Base-by-base conservation (phyloP, 306 rosid genomes). In the Fragaria ananassa region DNA sequence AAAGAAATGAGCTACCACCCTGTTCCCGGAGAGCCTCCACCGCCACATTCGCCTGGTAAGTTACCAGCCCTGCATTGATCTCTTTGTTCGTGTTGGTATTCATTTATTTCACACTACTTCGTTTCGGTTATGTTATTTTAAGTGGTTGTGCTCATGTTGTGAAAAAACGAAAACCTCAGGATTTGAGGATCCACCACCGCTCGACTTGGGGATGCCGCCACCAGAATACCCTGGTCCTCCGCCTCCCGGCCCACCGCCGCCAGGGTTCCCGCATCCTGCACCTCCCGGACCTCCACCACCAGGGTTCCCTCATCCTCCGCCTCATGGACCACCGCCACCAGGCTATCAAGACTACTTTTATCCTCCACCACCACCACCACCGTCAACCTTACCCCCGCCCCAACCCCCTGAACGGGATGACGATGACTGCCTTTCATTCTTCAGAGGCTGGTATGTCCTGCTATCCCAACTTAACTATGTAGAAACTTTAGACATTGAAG, bases 1-100 rank as follows among this genome's bases (percentile, higher is more conserved):
- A 15, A 6, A 25, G 68, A 53, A 74, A 74, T 44, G 78, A 60
- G 69, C 1, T 74, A 74, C 70, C 31, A 5, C 6, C 70, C 78
- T 8, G 46, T 74, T 44, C 77, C 77, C 7, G 58, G 77, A 27
- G 77, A 45, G 5, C 70, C 77, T 42, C 69, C 77, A 15, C 74
- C 0, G 9, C 74, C 76, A 46, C 74, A 3, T 27, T 27, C 74
- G 10, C 75, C 64, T 5, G 75, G 75, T 4, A 71, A 51, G 49
- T 31, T 2, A 10, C 11, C 17, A 47, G 23, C 25, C 37, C n/a
- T 27, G 11, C 58, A 46, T 63, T 63, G 44, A 34, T 34, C 11
- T 63, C 42, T 63, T 34, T 17, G 45, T 34, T 7, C 1, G 68
- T 62, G 41, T 12, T 10, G 2, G 29, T 58, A 49, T 1, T 14